Conservation (phyloP, 768 basidiomycete species). For the Cubamyces sp. region DNA sequence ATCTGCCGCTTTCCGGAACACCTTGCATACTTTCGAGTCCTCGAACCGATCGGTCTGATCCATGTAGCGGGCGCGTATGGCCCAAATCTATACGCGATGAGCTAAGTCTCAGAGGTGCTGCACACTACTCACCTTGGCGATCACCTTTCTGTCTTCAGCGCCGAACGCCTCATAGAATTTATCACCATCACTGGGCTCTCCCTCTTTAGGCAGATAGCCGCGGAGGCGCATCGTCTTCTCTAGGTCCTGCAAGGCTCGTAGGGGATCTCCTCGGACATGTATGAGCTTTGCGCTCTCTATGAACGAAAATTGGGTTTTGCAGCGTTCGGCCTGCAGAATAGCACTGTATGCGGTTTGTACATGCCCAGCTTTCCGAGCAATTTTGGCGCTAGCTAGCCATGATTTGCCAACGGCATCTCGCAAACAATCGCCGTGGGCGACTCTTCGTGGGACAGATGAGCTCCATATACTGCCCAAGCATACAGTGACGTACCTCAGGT, state of each 20-base stretch:
- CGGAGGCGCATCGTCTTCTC: conserved; percentile 66
- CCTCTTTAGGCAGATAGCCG: conserved; percentile 7
- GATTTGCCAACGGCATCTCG: conserved; percentile 72
- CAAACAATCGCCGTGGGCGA: conserved; percentile 29
- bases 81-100: conserved; percentile 58
- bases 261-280: conserved; percentile 75
- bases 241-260: conserved; percentile 86
- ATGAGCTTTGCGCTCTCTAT: conserved; percentile 90
- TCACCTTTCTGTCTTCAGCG: conserved; percentile 15
- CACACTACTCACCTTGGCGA: conserved; percentile 22
- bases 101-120: not conserved
- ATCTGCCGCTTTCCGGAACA: conserved; percentile 56
- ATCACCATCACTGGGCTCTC: conserved; percentile 3
- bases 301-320: conserved; percentile 73
- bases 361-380: conserved; percentile 93
- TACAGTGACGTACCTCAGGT: conserved; percentile 45
- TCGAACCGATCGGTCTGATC: conserved; percentile 86
- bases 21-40: conserved; percentile 58
- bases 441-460: not conserved
- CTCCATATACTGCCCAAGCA: not conserved
- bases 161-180: conserved; percentile 16
- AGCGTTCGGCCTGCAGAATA: conserved; percentile 84
- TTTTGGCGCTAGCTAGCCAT: conserved; percentile 95
- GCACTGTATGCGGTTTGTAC: conserved; percentile 98
- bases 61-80: conserved; percentile 91